Percentiles rank a stretch among this genome's conserved stretches.
Evolutionary conservation across 1,284 basidiomycete genomes (phyloP).

Genomic region (Trichosporon asahii): DNA sequence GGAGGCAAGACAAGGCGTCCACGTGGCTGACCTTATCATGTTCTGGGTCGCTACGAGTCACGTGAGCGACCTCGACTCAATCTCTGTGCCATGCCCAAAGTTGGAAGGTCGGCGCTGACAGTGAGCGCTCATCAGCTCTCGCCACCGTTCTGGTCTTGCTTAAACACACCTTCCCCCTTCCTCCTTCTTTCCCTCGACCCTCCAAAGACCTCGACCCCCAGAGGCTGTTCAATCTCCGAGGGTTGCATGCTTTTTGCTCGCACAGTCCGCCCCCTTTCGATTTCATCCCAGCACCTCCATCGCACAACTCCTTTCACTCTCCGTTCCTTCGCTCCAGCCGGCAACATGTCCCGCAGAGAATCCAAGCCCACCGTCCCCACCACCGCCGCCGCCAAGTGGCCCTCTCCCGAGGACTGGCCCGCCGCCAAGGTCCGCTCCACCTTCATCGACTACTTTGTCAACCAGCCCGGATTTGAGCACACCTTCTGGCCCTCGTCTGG

Average conservation of each 20-base stretch:
- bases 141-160: neutral
- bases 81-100: neutral
- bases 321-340: conserved; percentile 8
- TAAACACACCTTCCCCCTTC: neutral
- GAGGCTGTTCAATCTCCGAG: conserved; percentile 9
- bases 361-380: conserved; percentile 39
- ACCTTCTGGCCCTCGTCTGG: conserved; percentile 90
- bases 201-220: neutral
- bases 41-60: neutral
- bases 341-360: conserved; percentile 34
- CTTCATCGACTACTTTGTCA: conserved; percentile 73
- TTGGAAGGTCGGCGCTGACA: neutral
- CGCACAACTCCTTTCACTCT: neutral
- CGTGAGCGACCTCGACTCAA: neutral
- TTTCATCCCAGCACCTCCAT: conserved; percentile 3
- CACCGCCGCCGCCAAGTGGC: conserved; percentile 46
- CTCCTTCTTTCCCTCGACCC: neutral
- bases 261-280: conserved; percentile 16
- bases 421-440: conserved; percentile 67
- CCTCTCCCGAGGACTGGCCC: conserved; percentile 59
- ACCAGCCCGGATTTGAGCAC: conserved; percentile 64
- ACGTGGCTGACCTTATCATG: neutral
- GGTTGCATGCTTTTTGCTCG: conserved; percentile 27
- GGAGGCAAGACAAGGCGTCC: neutral
- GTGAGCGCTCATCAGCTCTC: neutral